Evolutionary conservation across 2,329 filamentous ascomycete species (phyloP).

Genomic region (Pseudopithomyces maydicus): DNA sequence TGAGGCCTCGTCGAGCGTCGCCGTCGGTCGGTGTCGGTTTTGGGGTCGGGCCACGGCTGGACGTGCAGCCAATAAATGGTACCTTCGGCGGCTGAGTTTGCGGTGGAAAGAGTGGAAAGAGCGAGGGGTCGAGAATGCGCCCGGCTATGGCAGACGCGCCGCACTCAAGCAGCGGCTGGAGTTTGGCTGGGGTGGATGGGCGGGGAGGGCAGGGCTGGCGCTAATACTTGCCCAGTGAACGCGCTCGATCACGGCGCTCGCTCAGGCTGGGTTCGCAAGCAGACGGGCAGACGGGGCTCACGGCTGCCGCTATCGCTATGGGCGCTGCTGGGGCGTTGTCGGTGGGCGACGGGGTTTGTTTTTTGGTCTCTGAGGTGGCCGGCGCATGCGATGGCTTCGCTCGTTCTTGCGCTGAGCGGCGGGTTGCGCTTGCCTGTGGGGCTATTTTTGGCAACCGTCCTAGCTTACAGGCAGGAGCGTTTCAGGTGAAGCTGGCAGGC

Average conservation of each 20-base stretch:
- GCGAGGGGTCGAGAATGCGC: constrained; percentile 13
- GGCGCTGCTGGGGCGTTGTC: too few species aligned
- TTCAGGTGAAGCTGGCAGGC: constrained; percentile 30
- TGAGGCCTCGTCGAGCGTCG: too few species aligned
- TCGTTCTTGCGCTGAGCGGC: neutral
- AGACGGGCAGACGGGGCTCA: too few species aligned
- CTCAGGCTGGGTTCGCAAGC: constrained; percentile 4
- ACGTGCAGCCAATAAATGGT: neutral
- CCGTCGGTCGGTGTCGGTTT: constrained; percentile 10
- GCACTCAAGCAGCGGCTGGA: constrained; percentile 33
- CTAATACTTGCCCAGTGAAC: constrained; percentile 45
- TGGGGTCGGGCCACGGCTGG: constrained; percentile 18
- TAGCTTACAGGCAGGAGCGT: constrained; percentile 28
- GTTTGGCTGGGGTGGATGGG: constrained; percentile 38
- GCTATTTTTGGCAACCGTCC: constrained; percentile 31
- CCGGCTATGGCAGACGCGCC: constrained; percentile 26
- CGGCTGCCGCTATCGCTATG: too few species aligned
- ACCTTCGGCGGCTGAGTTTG: neutral
- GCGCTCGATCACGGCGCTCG: constrained; percentile 17
- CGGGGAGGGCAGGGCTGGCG: constrained; percentile 31
- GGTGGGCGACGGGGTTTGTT: too few species aligned
- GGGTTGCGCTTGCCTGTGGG: constrained; percentile 2
- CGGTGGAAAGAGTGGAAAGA: constrained; percentile 35
- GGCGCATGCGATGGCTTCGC: constrained; percentile 13
- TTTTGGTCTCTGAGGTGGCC: neutral